Conservation (phyloP, 1,284 basidiomycete species). For the Ustilago hordei region DNA sequence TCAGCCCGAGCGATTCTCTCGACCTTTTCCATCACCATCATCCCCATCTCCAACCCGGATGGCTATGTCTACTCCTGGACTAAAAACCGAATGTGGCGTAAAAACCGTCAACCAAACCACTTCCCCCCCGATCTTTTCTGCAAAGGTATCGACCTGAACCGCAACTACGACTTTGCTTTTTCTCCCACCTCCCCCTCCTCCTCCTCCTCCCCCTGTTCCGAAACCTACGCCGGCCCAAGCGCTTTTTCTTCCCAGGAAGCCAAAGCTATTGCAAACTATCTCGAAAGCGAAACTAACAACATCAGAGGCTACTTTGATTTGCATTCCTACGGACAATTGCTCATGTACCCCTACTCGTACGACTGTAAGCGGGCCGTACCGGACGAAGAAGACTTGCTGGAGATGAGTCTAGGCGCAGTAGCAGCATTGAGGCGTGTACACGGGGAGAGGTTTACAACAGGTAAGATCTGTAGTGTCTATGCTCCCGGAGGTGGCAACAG, state of each 20-base stretch:
- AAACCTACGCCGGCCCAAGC: conserved; percentile 39
- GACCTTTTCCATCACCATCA: conserved; percentile 79
- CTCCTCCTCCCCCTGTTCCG: conserved; percentile 28
- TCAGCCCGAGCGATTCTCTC: conserved; percentile 72
- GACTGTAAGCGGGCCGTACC: conserved; percentile 78
- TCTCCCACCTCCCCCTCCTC: conserved; percentile 78
- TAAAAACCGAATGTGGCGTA: conserved; percentile 81
- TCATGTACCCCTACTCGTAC: conserved; percentile 80
- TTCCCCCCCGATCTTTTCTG: conserved; percentile 70
- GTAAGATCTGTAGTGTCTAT: conserved; percentile 76
- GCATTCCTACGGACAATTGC: conserved; percentile 81
- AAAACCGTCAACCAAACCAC: conserved; percentile 76
- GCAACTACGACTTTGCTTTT: conserved; percentile 74
- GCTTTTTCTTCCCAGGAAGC: conserved; percentile 79
- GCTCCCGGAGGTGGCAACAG: conserved; percentile 67
- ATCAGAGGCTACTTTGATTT: conserved; percentile 80
- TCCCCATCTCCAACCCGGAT: conserved; percentile 85
- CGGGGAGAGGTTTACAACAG: conserved; percentile 75
- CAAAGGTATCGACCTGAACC: conserved; percentile 79
- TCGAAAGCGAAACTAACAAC: conserved; percentile 72
- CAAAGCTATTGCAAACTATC: conserved; percentile 78
- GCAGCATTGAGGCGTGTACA: conserved; percentile 75
- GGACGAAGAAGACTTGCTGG: conserved; percentile 84
- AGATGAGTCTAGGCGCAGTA: conserved; percentile 80
- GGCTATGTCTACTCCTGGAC: conserved; percentile 80